phyloP scores from a whole-genome alignment of 1,284 basidiomycete species.

The Papiliotrema laurentii region DNA sequence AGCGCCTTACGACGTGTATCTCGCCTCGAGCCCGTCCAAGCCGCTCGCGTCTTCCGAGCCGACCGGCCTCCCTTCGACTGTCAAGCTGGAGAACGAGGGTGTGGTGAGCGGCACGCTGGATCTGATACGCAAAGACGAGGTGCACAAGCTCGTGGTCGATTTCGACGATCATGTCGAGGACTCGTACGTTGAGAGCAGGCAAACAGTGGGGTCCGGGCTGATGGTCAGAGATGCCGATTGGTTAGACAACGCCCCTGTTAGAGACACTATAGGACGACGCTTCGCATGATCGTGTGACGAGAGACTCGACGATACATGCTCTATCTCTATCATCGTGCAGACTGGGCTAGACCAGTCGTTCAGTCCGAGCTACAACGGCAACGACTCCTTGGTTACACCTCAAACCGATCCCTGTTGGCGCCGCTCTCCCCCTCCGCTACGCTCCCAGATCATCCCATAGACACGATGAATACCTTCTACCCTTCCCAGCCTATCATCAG shows the following conservation, averaged over 20 bases:
- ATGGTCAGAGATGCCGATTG: constrained; percentile 1
- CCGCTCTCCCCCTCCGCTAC: too few relatives aligned
- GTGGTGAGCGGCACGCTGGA: constrained; percentile 10
- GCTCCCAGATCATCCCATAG: constrained; percentile 2
- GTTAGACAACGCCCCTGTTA: not conserved
- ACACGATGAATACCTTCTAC: constrained; percentile 3
- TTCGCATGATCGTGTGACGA: not conserved
- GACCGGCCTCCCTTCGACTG: not conserved
- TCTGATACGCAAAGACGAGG: constrained; percentile 14
- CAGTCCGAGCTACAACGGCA: too few relatives aligned
- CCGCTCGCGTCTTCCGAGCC: not conserved
- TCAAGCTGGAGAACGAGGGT: not conserved
- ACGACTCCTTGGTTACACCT: too few relatives aligned
- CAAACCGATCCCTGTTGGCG: too few relatives aligned
- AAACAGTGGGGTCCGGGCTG: not conserved
- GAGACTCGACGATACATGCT: too few relatives aligned
- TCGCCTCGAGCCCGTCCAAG: not conserved
- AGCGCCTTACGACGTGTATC: not conserved
- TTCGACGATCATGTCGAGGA: constrained; percentile 45
- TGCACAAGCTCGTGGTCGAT: constrained; percentile 26
- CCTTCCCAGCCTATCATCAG: constrained; percentile 1
- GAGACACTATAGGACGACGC: not conserved
- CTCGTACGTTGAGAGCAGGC: constrained; percentile 16
- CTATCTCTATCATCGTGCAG: not conserved
- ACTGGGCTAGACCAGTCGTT: not conserved